Conservation (phyloP, 331 rosid species). For the Acacia pycnantha region DNA sequence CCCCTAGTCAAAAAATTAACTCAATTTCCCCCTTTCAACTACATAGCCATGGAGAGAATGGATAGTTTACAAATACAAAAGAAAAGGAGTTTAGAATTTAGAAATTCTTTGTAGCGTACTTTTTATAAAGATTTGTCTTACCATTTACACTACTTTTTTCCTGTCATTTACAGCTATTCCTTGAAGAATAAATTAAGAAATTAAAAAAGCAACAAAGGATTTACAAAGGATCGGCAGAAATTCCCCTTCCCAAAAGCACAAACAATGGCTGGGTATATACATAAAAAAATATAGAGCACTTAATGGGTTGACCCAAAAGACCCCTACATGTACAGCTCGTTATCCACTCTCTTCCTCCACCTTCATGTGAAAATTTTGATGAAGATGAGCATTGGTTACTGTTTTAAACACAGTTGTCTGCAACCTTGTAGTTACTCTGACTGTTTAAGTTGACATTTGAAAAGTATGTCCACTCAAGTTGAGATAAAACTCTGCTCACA, state of each 20-base stretch:
- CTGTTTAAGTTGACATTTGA: too few relatives aligned
- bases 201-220: too few relatives aligned
- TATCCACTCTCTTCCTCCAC: not conserved
- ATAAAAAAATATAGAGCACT: not conserved
- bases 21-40: not conserved
- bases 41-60: not conserved
- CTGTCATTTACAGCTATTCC: too few relatives aligned
- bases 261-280: too few relatives aligned
- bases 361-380: not conserved
- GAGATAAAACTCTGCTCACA: too few relatives aligned
- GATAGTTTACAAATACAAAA: not conserved
- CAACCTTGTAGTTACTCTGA: not conserved
- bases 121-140: not conserved
- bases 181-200: too few relatives aligned
- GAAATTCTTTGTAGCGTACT: not conserved
- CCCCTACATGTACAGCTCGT: not conserved
- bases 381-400: not conserved
- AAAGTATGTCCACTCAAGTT: too few relatives aligned
- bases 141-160: too few relatives aligned
- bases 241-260: too few relatives aligned
- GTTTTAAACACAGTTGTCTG: not conserved
- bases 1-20: too few relatives aligned
- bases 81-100: not conserved
- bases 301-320: not conserved
- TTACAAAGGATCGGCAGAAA: not conserved